These are phyloP conservation scores for Chlorella variabilis DNA, from an alignment of 163 green algal species.

Conservation along the genomic window DNA sequence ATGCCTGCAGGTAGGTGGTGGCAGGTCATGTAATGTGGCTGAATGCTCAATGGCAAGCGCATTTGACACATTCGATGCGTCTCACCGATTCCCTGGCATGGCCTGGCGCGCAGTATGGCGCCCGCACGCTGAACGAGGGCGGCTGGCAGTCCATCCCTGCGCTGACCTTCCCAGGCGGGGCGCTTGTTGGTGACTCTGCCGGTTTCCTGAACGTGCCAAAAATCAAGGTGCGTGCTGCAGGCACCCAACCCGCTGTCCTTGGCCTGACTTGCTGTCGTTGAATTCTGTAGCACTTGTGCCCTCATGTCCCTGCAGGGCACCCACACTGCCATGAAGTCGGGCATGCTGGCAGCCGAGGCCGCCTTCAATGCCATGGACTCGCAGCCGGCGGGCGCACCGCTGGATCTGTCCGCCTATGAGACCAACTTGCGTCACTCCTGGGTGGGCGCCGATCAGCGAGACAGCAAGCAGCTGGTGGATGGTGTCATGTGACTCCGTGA, in stretches of 20 bases:
- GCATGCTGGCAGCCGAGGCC: constrained; percentile 87
- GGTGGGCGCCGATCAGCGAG: no score
- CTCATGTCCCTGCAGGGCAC: constrained; percentile 65
- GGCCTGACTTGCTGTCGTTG: no score
- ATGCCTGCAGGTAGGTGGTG: constrained; percentile 69
- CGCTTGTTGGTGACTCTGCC: constrained; percentile 88
- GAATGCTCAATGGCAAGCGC: constrained; percentile 7
- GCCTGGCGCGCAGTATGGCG: constrained; percentile 85
- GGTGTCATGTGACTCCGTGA: no score
- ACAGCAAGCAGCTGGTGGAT: no score
- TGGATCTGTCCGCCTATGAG: constrained; percentile 77
- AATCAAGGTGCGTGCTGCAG: constrained; percentile 74
- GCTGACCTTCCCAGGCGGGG: constrained; percentile 89
- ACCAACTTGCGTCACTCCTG: constrained; percentile 71
- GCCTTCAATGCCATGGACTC: constrained; percentile 62
- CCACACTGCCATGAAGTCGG: constrained; percentile 95
- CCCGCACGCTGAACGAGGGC: constrained; percentile 90
- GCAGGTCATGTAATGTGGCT: constrained; percentile 67
- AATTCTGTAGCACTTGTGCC: neutral
- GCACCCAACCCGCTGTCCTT: neutral
- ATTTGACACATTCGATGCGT: no score
- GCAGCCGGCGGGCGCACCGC: constrained; percentile 5
- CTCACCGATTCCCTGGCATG: no score
- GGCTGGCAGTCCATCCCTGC: constrained; percentile 89
- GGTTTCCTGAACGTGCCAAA: constrained; percentile 95